Conservation (phyloP, 495 filamentous ascomycete species). For the Hypoxylon intermedium region DNA sequence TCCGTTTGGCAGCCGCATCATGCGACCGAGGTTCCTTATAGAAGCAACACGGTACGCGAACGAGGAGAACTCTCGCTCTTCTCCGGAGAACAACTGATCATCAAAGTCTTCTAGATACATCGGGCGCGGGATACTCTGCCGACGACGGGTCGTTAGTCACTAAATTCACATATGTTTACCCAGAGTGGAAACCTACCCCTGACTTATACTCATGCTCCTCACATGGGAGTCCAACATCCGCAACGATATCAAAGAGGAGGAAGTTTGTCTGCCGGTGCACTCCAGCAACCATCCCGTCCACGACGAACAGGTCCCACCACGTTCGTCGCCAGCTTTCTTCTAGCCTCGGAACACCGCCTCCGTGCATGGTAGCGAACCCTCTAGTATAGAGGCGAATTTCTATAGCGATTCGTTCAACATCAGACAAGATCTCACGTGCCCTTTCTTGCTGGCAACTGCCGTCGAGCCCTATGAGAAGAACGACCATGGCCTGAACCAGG, state of each 20-base stretch:
- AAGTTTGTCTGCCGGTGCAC: conserved; percentile 66
- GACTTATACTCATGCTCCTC: conserved; percentile 74
- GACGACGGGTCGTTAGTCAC: background rate
- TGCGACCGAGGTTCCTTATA: conserved; percentile 73
- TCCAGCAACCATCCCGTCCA: conserved; percentile 72
- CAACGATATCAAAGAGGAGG: conserved; percentile 59
- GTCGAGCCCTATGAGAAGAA: conserved; percentile 80
- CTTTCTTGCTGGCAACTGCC: conserved; percentile 72
- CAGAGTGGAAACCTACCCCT: conserved; percentile 57
- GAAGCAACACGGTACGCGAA: conserved; percentile 80
- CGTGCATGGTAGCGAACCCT: conserved; percentile 55
- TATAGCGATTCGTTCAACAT: conserved; percentile 73
- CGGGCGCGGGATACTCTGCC: conserved; percentile 66
- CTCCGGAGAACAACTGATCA: conserved; percentile 66
- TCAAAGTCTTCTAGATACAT: conserved; percentile 74
- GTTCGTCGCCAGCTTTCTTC: conserved; percentile 83
- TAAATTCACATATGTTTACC: background rate
- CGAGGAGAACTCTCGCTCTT: conserved; percentile 74
- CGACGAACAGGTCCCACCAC: conserved; percentile 90
- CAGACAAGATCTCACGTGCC: conserved; percentile 68
- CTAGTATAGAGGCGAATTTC: conserved; percentile 76
- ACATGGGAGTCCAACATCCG: conserved; percentile 73
- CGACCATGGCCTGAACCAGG: conserved; percentile 76
- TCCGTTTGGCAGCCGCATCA: conserved; percentile 64
- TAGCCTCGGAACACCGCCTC: conserved; percentile 55